These are phyloP conservation scores for Spiromastix sp. DNA, from an alignment of 2,329 filamentous ascomycete species.

Conservation along the genomic window DNA sequence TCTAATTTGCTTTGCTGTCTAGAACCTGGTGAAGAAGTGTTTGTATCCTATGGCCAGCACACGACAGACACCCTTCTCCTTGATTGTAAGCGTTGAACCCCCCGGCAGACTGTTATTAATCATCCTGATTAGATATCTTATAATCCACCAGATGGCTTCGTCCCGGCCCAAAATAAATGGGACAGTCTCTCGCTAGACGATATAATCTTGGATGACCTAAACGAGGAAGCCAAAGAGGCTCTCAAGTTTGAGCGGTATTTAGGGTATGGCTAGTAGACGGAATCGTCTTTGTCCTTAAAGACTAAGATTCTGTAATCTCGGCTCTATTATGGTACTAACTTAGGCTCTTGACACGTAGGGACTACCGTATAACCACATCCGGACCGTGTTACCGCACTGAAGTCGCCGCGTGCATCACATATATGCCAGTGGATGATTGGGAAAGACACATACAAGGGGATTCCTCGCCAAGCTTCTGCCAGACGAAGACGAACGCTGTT, in stretches of 20 bases:
- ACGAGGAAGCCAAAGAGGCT: slow-evolving; percentile 20
- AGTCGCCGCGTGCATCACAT: slow-evolving; percentile 30
- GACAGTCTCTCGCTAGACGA: slow-evolving; percentile 33
- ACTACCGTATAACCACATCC: slow-evolving; percentile 28
- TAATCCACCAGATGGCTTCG: slow-evolving; percentile 29
- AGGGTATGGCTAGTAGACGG: slow-evolving; percentile 20
- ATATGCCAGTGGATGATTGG: slow-evolving; percentile 30
- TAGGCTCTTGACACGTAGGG: slow-evolving; percentile 9
- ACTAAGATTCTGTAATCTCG: too few species aligned
- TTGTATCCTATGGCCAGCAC: slow-evolving; percentile 34
- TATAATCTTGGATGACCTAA: slow-evolving; percentile 27
- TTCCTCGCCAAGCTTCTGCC: slow-evolving; percentile 20
- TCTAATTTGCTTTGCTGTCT: too few species aligned
- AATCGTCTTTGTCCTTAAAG: too few species aligned
- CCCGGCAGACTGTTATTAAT: background rate
- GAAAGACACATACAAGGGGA: slow-evolving; percentile 28
- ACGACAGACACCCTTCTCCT: slow-evolving; percentile 33
- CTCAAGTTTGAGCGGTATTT: slow-evolving; percentile 28
- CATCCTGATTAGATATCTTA: slow-evolving; percentile 1
- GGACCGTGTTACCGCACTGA: slow-evolving; percentile 35
- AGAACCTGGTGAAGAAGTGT: slow-evolving; percentile 33
- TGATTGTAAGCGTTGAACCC: slow-evolving; percentile 26
- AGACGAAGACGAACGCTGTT: slow-evolving; percentile 20
- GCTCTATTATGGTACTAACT: background rate
- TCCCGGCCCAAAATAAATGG: slow-evolving; percentile 29